A percentile compares a stretch with the other conserved stretches of the same genome.
Conservation (phyloP, 2,329 filamentous ascomycete genomes). For the Pyrenophora seminiperda region DNA sequence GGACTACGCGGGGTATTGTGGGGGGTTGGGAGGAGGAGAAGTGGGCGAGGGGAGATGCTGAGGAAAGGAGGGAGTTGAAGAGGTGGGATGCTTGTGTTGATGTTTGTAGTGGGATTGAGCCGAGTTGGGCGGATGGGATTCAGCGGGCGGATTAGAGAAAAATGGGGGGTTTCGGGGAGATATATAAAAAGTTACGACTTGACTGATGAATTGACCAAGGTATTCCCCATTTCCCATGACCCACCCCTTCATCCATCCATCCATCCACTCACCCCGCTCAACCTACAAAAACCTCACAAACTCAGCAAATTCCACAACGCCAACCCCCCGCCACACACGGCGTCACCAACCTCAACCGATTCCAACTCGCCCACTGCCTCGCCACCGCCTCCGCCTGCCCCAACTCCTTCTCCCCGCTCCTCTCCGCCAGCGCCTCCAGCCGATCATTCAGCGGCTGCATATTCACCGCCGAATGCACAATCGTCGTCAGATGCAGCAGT, state of each 20-base stretch:
- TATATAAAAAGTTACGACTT: too few species aligned
- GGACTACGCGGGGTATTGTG: constrained; percentile 73
- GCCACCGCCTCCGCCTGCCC: constrained; percentile 40
- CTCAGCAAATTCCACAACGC: constrained; percentile 41
- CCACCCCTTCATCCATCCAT: too few species aligned
- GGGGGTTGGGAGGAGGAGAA: constrained; percentile 62
- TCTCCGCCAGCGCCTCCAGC: constrained; percentile 50
- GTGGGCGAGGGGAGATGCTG: constrained; percentile 47
- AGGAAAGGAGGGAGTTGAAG: constrained; percentile 45
- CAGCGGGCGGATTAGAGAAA: constrained; percentile 14
- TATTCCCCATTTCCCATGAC: background rate
- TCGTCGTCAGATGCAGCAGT: constrained; percentile 53
- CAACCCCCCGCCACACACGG: constrained; percentile 42
- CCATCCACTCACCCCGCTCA: background rate
- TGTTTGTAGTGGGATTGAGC: constrained; percentile 55
- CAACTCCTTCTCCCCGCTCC: constrained; percentile 40
- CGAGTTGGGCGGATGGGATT: constrained; percentile 56
- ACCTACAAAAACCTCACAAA: constrained; percentile 8
- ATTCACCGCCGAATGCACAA: constrained; percentile 57
- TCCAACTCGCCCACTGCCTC: constrained; percentile 46
- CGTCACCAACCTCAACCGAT: constrained; percentile 43
- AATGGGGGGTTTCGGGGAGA: too few species aligned
- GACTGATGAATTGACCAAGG: background rate
- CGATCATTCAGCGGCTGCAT: constrained; percentile 59
- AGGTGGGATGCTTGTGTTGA: constrained; percentile 57